Evolutionary conservation across 805 yeast genomes (phyloP).

Genomic region (Vanderwaltozyma verrucispora): DNA sequence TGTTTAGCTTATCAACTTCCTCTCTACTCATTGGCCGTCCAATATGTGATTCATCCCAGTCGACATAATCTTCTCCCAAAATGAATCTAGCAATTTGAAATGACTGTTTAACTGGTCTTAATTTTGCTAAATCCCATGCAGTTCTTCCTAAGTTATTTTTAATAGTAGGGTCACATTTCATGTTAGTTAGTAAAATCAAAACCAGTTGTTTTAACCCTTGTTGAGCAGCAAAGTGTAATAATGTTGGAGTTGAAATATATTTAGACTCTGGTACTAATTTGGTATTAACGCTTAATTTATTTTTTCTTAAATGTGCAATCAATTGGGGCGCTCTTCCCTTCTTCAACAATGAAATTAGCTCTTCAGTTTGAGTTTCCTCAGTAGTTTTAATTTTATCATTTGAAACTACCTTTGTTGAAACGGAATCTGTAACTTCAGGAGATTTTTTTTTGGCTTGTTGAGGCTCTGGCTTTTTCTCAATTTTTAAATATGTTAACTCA

Average conservation of each 20-base stretch:
- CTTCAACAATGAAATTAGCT: slow-evolving; percentile 49
- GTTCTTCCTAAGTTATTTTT: slow-evolving; percentile 46
- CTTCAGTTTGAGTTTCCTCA: slow-evolving; percentile 44
- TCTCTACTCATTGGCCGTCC: slow-evolving; percentile 49
- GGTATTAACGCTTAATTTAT: slow-evolving; percentile 45
- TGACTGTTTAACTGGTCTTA: slow-evolving; percentile 35
- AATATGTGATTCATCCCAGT: slow-evolving; percentile 63
- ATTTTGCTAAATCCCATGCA: slow-evolving; percentile 55
- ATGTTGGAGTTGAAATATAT: slow-evolving; percentile 53
- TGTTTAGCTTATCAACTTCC: slow-evolving; percentile 38
- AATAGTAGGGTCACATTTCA: slow-evolving; percentile 63
- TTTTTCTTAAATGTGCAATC: slow-evolving; percentile 47
- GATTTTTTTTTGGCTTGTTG: slow-evolving; percentile 23
- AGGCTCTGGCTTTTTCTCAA: slow-evolving; percentile 45
- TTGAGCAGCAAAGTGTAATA: slow-evolving; percentile 69
- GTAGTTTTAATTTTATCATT: slow-evolving; percentile 16
- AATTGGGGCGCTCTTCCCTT: slow-evolving; percentile 72
- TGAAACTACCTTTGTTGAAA: slow-evolving; percentile 5
- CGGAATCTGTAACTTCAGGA: slow-evolving; percentile 2
- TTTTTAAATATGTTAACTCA: slow-evolving; percentile 50
- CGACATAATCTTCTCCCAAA: slow-evolving; percentile 58
- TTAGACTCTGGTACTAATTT: slow-evolving; percentile 43
- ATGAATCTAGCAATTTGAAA: slow-evolving; percentile 60
- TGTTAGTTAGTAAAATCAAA: slow-evolving; percentile 42
- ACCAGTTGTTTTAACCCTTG: slow-evolving; percentile 61